Conservation (phyloP, 1,139 yeast genomes). For the Pichia cactophila region DNA sequence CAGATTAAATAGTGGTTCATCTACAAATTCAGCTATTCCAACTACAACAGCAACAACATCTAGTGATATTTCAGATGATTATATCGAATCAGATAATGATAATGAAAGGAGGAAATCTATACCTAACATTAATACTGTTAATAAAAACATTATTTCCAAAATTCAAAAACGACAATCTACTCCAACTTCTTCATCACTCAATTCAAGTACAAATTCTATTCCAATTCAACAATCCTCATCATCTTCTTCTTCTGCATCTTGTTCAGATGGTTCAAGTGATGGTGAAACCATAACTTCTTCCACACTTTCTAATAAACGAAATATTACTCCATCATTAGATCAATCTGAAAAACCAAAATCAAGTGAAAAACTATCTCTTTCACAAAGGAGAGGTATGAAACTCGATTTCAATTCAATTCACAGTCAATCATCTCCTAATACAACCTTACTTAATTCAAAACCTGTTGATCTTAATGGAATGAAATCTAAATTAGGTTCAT, state of each 20-base stretch:
- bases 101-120: background rate
- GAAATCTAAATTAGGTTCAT: slow-evolving; percentile 6
- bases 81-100: background rate
- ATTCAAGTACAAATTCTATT: background rate
- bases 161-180: slow-evolving; percentile 10
- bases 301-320: background rate
- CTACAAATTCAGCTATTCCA: background rate
- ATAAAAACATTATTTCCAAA: slow-evolving; percentile 8
- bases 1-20: slow-evolving; percentile 9
- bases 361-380: slow-evolving; percentile 33
- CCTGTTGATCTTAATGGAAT: background rate
- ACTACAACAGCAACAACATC: slow-evolving; percentile 1
- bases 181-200: slow-evolving; percentile 7
- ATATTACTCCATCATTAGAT: background rate
- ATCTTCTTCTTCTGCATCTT: background rate
- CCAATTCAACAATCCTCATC: background rate
- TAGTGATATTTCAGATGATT: slow-evolving; percentile 7
- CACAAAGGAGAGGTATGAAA: slow-evolving; percentile 55
- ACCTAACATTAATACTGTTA: slow-evolving; percentile 5
- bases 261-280: slow-evolving; percentile 1
- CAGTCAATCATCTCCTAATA: background rate
- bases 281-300: slow-evolving; percentile 2
- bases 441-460: background rate
- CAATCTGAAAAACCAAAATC: slow-evolving; percentile 24
- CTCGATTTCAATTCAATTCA: slow-evolving; percentile 34